Base-by-base conservation (phyloP, 495 filamentous ascomycete species). In the Tuber melanosporum region DNA sequence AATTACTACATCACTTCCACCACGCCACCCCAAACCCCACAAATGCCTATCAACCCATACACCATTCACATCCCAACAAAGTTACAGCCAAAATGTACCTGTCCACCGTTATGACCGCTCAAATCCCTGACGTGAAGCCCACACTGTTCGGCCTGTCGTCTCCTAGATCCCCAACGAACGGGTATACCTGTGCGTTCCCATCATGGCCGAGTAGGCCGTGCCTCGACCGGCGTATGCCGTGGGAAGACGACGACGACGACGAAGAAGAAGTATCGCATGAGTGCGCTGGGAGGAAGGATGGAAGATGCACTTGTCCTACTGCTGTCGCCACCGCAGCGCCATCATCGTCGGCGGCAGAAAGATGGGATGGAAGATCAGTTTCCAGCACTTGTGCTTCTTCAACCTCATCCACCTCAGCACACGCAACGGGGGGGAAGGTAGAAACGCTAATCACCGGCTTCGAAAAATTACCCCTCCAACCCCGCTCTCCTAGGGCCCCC, bases 161-260 rank as follows among this genome's bases (percentile, higher is more conserved):
- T 10, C 74, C 74, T 14, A 70, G 74, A 49, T 76, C 74, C 22
- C 70, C 42, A 5, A 72, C 74, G 20, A 72, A 72, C 12, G 74
- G 74, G 36, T 76, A 77, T 47, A 73, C 75, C 26, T 77, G 75
- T 42, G 75, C 75, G 17, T 77, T 57, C 26, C 75, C 75, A 8
- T 74, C 71, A 39, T 77, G 75, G 75, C 75, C 75, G 6, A 77
- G 73, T 47, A 71, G 75, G 42, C 75, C 75, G 3, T 74, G 71
- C 22, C 71, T 77, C 8, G 74, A 66, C 57, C 57, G 57, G 57
- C 57, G 57, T 20, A 66, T 66, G 57, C 57, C 57, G 20, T 74
- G 32, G n/a, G 49, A 66, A 32, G 57, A 66, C 57, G 57, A 32
- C 70, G 26, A 44, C 32, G 32, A 72, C 6, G 62, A 75, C 3